Conservation (phyloP, 768 basidiomycete species). For the Tylopilus felleus region DNA sequence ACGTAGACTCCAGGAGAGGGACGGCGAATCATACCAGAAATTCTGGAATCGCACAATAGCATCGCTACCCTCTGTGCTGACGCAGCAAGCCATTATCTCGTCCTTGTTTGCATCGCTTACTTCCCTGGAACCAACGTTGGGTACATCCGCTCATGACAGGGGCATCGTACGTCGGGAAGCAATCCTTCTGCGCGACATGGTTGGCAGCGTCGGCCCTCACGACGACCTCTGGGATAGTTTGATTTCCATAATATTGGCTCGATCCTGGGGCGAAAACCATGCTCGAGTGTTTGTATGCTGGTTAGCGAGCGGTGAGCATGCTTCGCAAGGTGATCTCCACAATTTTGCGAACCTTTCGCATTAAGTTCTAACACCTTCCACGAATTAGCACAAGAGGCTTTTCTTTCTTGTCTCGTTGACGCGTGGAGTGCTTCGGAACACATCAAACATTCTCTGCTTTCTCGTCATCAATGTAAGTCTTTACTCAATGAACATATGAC, state of each 20-base stretch:
- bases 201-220: slow-evolving; percentile 48
- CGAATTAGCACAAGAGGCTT: slow-evolving; percentile 38
- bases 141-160: slow-evolving; percentile 34
- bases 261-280: slow-evolving; percentile 57
- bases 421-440: slow-evolving; percentile 77
- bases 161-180: slow-evolving; percentile 53
- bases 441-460: slow-evolving; percentile 73
- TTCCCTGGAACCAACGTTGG: slow-evolving; percentile 29
- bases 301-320: slow-evolving; percentile 48
- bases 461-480: slow-evolving; percentile 69
- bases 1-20: slow-evolving; percentile 28
- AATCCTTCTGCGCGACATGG: slow-evolving; percentile 43
- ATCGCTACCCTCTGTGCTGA: slow-evolving; percentile 47
- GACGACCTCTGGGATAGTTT: slow-evolving; percentile 50
- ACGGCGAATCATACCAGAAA: slow-evolving; percentile 38
- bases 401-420: slow-evolving; percentile 51
- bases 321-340: slow-evolving; percentile 30
- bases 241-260: slow-evolving; percentile 46
- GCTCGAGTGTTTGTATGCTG: slow-evolving; percentile 70
- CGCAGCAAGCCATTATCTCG: slow-evolving; percentile 53
- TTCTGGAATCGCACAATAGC: slow-evolving; percentile 49
- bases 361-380: slow-evolving; percentile 7
- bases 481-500: background rate
- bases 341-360: background rate
- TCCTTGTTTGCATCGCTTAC: slow-evolving; percentile 56